Conservation (phyloP, 164 flowering plant genomes). For the Vitis cinerea region DNA sequence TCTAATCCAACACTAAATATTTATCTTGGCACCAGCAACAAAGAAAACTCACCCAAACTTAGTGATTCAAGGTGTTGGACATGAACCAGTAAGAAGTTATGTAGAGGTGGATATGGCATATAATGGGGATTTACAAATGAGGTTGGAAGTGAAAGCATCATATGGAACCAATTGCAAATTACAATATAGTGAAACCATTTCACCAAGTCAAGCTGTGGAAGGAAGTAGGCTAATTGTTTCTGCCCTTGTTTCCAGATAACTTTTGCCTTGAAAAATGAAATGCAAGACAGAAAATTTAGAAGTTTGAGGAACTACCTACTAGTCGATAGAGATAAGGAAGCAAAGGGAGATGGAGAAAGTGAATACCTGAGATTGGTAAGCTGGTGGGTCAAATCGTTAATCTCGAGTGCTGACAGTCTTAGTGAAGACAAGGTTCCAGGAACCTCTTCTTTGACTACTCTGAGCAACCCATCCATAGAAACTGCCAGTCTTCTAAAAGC, state of each 20-base stretch:
- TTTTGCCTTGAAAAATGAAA: constrained; percentile 6
- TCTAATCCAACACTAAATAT: too few relatives aligned
- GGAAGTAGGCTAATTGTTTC: constrained; percentile 2
- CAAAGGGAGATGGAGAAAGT: not conserved
- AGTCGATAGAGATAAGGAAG: not conserved
- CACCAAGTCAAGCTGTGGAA: not conserved
- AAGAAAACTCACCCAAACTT: too few relatives aligned
- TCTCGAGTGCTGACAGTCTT: constrained; percentile 20
- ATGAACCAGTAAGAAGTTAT: too few relatives aligned
- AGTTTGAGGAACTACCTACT: too few relatives aligned
- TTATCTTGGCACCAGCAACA: too few relatives aligned
- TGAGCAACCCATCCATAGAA: constrained; percentile 6
- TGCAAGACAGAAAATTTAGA: not conserved
- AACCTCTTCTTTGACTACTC: constrained; percentile 14
- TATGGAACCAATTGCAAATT: too few relatives aligned
- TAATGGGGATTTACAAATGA: too few relatives aligned
- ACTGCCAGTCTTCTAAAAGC: constrained; percentile 18
- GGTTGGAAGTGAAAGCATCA: too few relatives aligned
- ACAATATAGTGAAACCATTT: too few relatives aligned
- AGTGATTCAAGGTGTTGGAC: too few relatives aligned
- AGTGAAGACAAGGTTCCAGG: constrained; percentile 23
- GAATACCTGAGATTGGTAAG: constrained; percentile 16
- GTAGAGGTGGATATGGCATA: too few relatives aligned
- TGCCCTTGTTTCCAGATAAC: constrained; percentile 3
- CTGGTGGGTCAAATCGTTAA: constrained; percentile 15